Evolutionary conservation across 129 eudicot genomes (phyloP).

Genomic region (Cynara cardunculus): DNA sequence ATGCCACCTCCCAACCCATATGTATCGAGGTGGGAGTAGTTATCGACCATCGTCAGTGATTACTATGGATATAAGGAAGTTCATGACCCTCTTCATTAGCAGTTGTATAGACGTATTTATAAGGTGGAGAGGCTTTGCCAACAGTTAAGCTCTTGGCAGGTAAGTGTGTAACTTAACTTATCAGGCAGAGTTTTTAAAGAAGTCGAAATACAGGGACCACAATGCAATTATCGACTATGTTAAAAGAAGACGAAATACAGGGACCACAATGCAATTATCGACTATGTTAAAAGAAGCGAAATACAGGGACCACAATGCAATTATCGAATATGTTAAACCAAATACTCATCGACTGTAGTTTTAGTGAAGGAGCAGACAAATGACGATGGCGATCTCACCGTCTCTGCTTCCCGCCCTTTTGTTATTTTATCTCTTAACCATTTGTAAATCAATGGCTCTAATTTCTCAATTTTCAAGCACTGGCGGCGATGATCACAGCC

Average conservation of each 20-base stretch:
- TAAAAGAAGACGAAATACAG: no score
- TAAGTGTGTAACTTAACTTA: no score
- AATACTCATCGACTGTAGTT: background rate
- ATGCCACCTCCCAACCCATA: no score
- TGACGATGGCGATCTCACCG: constrained; percentile 19
- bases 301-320: background rate
- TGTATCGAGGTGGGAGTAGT: no score
- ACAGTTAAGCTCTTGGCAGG: no score
- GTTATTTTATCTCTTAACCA: constrained; percentile 5
- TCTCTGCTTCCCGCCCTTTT: constrained; percentile 21
- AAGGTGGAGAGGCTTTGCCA: no score
- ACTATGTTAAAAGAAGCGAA: background rate
- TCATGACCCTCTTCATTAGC: no score
- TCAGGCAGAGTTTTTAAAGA: no score
- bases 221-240: background rate
- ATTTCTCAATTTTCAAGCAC: background rate
- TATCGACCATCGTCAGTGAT: no score
- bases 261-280: background rate
- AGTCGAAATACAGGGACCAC: background rate
- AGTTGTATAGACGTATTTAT: no score
- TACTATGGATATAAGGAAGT: no score
- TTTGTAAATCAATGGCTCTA: background rate
- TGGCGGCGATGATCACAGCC: background rate
- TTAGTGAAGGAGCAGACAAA: background rate
- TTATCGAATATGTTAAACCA: no score